phyloP scores from a whole-genome alignment of 495 filamentous ascomycete genomes.

The Aspergillus wentii region DNA sequence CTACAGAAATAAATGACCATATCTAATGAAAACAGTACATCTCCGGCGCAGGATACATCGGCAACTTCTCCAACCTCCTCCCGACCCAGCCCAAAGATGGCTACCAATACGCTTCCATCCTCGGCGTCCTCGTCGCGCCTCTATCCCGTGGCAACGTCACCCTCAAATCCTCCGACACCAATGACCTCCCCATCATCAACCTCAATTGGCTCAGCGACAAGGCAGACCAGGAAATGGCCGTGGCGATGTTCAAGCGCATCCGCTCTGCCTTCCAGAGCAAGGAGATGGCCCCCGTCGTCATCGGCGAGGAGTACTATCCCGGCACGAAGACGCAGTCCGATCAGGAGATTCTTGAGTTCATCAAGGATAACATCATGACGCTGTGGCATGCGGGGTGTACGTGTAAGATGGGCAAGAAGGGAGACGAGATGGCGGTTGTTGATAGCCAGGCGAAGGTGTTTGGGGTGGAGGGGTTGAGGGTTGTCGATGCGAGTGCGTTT shows the following conservation, averaged over 20 bases:
- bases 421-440: slow-evolving; percentile 52
- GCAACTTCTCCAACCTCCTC: slow-evolving; percentile 36
- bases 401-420: slow-evolving; percentile 48
- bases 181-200: slow-evolving; percentile 47
- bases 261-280: slow-evolving; percentile 39
- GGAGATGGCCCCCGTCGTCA: slow-evolving; percentile 33
- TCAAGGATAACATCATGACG: slow-evolving; percentile 33
- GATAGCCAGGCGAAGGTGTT: slow-evolving; percentile 47
- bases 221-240: slow-evolving; percentile 46
- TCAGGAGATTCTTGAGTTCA: slow-evolving; percentile 41
- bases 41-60: slow-evolving; percentile 27
- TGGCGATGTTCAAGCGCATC: slow-evolving; percentile 50
- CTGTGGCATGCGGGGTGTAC: slow-evolving; percentile 50
- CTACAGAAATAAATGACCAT: too few relatives aligned
- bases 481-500: slow-evolving; percentile 55
- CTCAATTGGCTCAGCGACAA: slow-evolving; percentile 46
- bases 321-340: slow-evolving; percentile 44
- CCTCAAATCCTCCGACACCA: slow-evolving; percentile 37
- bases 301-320: slow-evolving; percentile 44
- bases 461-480: slow-evolving; percentile 46
- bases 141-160: slow-evolving; percentile 52
- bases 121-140: slow-evolving; percentile 39
- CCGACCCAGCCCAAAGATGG: slow-evolving; percentile 33
- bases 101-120: slow-evolving; percentile 40
- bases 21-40: too few relatives aligned